Percentiles rank a stretch among this genome's conserved stretches.
These are phyloP conservation scores for Tylopilus orsonianus DNA, from an alignment of 1,284 basidiomycete species.

Conservation along the genomic window DNA sequence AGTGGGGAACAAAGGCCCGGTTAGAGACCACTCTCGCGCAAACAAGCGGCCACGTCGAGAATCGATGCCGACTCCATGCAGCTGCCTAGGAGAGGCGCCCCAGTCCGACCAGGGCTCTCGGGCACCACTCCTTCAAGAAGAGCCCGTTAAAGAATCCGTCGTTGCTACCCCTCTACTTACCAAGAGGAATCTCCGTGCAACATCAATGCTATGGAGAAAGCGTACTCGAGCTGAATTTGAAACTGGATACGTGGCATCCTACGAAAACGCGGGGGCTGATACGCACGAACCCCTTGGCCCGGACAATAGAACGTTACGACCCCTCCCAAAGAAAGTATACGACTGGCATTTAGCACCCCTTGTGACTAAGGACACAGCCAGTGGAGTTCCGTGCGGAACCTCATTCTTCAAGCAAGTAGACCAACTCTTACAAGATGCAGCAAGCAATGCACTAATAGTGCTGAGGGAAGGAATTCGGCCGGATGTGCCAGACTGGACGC, in stretches of 20 bases:
- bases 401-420: constrained; percentile 15
- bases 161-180: background rate
- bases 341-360: background rate
- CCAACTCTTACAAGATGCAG: constrained; percentile 21
- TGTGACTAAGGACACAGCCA: background rate
- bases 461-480: constrained; percentile 5
- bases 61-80: constrained; percentile 3
- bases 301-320: constrained; percentile 21
- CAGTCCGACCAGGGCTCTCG: background rate
- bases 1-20: constrained; percentile 1
- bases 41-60: constrained; percentile 17
- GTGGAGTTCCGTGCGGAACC: background rate
- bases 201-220: constrained; percentile 14
- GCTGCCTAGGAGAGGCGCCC: background rate
- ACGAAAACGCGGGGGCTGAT: background rate
- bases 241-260: background rate
- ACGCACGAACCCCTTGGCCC: constrained; percentile 20
- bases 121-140: background rate
- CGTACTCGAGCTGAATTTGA: constrained; percentile 25
- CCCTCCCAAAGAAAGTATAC: constrained; percentile 23
- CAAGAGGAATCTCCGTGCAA: background rate
- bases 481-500: constrained; percentile 26
- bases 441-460: constrained; percentile 12
- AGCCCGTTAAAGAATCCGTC: background rate
- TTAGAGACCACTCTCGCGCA: background rate